Conservation (phyloP, 1,139 yeast genomes). For the Hyphopichia burtonii region DNA sequence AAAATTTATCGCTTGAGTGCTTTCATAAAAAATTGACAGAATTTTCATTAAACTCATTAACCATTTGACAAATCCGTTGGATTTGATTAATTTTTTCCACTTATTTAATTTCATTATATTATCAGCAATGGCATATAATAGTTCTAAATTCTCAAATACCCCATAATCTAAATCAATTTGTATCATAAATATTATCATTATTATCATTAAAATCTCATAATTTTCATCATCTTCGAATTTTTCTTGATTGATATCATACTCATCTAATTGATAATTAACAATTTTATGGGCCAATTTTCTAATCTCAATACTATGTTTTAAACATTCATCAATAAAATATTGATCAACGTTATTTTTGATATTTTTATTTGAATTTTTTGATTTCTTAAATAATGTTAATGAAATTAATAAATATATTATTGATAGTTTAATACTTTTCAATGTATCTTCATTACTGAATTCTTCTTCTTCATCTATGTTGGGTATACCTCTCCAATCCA, state of each 20-base stretch:
- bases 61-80: slow-evolving; percentile 17
- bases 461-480: slow-evolving; percentile 4
- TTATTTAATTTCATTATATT: slow-evolving; percentile 24
- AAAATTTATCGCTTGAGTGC: slow-evolving; percentile 39
- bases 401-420: slow-evolving; percentile 27
- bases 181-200: slow-evolving; percentile 36
- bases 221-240: slow-evolving; percentile 9
- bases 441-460: slow-evolving; percentile 7
- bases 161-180: slow-evolving; percentile 38
- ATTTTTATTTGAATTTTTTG: slow-evolving; percentile 8
- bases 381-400: slow-evolving; percentile 25
- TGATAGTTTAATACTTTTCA: slow-evolving; percentile 22
- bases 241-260: slow-evolving; percentile 34
- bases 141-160: slow-evolving; percentile 44
- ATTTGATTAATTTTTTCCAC: slow-evolving; percentile 10
- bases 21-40: slow-evolving; percentile 31
- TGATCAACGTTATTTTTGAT: slow-evolving; percentile 12
- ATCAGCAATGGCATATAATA: slow-evolving; percentile 45
- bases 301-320: slow-evolving; percentile 33
- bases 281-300: slow-evolving; percentile 38
- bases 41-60: slow-evolving; percentile 29
- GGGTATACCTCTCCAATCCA: slow-evolving; percentile 16
- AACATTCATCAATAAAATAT: slow-evolving; percentile 21
- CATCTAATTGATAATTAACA: slow-evolving; percentile 43
- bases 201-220: slow-evolving; percentile 23